Evolutionary conservation across 2,329 filamentous ascomycete genomes (phyloP).

Genomic region (Alternaria arborescens): DNA sequence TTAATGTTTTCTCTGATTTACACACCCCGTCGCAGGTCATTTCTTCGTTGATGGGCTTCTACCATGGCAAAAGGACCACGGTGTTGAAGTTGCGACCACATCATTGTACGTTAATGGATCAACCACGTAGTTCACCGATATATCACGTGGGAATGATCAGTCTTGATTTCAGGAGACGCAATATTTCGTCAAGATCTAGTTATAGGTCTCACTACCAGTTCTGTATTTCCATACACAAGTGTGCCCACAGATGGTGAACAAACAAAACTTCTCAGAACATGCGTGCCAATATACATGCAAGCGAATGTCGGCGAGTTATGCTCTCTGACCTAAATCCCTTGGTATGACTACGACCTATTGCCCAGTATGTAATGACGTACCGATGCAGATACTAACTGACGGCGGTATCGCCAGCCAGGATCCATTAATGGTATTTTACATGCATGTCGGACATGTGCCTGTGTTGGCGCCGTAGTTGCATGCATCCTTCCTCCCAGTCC

Average conservation of each 20-base stretch:
- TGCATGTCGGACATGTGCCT: not conserved
- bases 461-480: constrained; percentile 2
- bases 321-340: not conserved
- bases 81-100: not conserved
- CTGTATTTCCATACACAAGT: not conserved
- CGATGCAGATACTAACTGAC: not conserved
- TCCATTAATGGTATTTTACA: not conserved
- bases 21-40: constrained; percentile 11
- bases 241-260: not conserved
- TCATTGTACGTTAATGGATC: not conserved
- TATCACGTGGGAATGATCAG: not conserved
- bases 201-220: not conserved
- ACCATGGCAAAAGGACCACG: not conserved
- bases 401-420: not conserved
- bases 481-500: not conserved
- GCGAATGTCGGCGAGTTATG: not conserved
- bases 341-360: not conserved
- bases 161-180: not conserved
- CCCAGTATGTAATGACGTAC: not conserved
- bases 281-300: not conserved
- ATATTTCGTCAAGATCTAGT: not conserved
- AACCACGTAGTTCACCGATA: not conserved
- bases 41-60: not conserved
- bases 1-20: constrained; percentile 14
- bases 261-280: not conserved